Evolutionary conservation across 2,329 filamentous ascomycete genomes (phyloP), one percentile per base, ranked within the genome.

Genomic region (Talaromyces sp.): DNA sequence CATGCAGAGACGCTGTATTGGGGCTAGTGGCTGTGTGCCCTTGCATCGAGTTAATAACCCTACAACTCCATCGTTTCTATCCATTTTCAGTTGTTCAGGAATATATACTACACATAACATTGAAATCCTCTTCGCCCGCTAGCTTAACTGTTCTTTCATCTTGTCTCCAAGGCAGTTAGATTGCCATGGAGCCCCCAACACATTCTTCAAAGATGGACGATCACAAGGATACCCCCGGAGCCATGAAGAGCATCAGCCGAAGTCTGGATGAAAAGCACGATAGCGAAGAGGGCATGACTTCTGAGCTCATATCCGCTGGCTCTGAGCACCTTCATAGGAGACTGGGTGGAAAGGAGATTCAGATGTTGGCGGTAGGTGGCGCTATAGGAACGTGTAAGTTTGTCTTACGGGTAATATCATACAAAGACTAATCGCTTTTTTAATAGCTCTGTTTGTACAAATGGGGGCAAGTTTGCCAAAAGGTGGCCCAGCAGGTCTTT

Each of bases 381-480:
- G 58, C 58, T 55, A 59, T 59, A 11, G 58, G 58, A 27, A 59
- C 58, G 17, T 59, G 58, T 59, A 33, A 58, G 44, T 52, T 51
- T 1, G 36, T 28, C 33, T 42, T 49, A 17, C n/a, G 52, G 47
- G 15, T 27, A 36, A 5, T 30, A 54, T 22, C 32, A 39, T 36
- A 22, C n/a, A 8, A n/a, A 36, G 3, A 58, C 15, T 25, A 6
- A 36, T 52, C 19, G 28, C n/a, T 2, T 10, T 15, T 27, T 27
- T 5, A 6, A 73, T 70, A 3, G 73, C 71, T 17, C 66, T 78
- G 3, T 76, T 76, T 62, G 72, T 77, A 42, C 71, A 69, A 62
- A 77, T 78, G 58, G 75, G 75, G 15, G 66, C 66, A 10, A 75
- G 71, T 55, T 66, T 78, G n/a, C 67, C 70, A 25, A 67, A 75